A percentile compares a stretch with the other conserved stretches of the same genome.
These are phyloP conservation scores for Aspergillus eucalypticola DNA, from an alignment of 2,329 filamentous ascomycete species.

Conservation along the genomic window DNA sequence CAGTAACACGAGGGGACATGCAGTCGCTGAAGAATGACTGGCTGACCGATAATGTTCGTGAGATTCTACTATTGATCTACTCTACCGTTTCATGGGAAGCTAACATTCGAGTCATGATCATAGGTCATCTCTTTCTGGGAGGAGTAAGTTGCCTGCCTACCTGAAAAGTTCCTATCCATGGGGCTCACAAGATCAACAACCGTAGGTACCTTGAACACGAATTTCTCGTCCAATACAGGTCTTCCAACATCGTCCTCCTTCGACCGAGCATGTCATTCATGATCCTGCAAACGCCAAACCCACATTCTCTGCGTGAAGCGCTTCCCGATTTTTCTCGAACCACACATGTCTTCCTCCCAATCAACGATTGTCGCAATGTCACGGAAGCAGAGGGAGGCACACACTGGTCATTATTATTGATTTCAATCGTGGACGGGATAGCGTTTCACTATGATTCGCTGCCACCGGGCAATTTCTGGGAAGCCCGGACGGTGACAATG, in stretches of 20 bases:
- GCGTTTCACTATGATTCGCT: slow-evolving; percentile 97
- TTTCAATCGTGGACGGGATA: slow-evolving; percentile 82
- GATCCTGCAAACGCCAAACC: slow-evolving; percentile 71
- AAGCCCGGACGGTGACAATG: slow-evolving; percentile 68
- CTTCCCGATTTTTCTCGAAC: slow-evolving; percentile 78
- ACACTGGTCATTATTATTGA: slow-evolving; percentile 92
- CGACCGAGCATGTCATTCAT: slow-evolving; percentile 92
- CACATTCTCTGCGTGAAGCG: slow-evolving; percentile 61
- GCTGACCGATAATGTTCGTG: slow-evolving; percentile 87
- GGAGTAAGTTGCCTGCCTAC: slow-evolving; percentile 61
- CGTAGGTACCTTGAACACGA: slow-evolving; percentile 80
- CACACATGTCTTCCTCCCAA: slow-evolving; percentile 91
- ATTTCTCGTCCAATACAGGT: slow-evolving; percentile 74
- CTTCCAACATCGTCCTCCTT: slow-evolving; percentile 84
- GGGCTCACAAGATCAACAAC: slow-evolving; percentile 14
- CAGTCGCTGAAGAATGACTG: slow-evolving; percentile 88
- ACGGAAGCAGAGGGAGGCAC: slow-evolving; percentile 81
- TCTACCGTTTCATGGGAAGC: slow-evolving; percentile 13
- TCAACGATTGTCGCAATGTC: slow-evolving; percentile 83
- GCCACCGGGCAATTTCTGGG: slow-evolving; percentile 69
- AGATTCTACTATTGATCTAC: neutral
- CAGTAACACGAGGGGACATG: slow-evolving; percentile 87
- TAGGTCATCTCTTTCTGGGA: slow-evolving; percentile 97
- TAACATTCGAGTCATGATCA: slow-evolving; percentile 20
- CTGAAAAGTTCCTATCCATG: neutral